Conservation (phyloP, 1,284 basidiomycete genomes). For the Omphalotus olearius region DNA sequence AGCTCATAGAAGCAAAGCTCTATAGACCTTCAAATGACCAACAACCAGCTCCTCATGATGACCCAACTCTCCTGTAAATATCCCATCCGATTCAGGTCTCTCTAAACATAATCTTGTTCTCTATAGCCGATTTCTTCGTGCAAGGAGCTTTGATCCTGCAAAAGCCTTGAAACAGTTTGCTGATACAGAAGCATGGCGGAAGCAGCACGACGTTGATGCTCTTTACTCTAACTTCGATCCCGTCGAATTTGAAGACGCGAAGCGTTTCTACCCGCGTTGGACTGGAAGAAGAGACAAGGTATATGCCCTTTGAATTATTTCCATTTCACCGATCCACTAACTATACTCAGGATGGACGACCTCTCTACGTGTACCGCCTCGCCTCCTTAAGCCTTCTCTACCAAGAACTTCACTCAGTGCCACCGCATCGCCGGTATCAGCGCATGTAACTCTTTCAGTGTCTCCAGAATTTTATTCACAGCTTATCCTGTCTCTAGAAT, state of each 20-base stretch:
- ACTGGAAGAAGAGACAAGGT: constrained; percentile 75
- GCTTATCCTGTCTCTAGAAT: constrained; percentile 29
- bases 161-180: constrained; percentile 69
- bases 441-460: constrained; percentile 54
- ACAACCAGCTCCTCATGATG: constrained; percentile 51
- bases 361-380: constrained; percentile 70
- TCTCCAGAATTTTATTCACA: constrained; percentile 7
- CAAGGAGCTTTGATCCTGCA: constrained; percentile 57
- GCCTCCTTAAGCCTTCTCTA: constrained; percentile 51
- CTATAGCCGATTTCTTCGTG: constrained; percentile 67
- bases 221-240: constrained; percentile 57
- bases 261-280: constrained; percentile 73
- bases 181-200: constrained; percentile 61
- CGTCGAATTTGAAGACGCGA: constrained; percentile 55
- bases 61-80: constrained; percentile 62
- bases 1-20: constrained; percentile 42
- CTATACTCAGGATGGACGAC: constrained; percentile 53
- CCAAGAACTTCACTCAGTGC: constrained; percentile 53
- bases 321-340: not conserved
- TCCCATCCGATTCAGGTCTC: not conserved
- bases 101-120: not conserved
- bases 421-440: constrained; percentile 54
- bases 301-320: not conserved
- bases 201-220: constrained; percentile 51
- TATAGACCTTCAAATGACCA: constrained; percentile 38